Evolutionary conservation across 1,139 yeast species (phyloP).

Genomic region (Diutina ranongensis): DNA sequence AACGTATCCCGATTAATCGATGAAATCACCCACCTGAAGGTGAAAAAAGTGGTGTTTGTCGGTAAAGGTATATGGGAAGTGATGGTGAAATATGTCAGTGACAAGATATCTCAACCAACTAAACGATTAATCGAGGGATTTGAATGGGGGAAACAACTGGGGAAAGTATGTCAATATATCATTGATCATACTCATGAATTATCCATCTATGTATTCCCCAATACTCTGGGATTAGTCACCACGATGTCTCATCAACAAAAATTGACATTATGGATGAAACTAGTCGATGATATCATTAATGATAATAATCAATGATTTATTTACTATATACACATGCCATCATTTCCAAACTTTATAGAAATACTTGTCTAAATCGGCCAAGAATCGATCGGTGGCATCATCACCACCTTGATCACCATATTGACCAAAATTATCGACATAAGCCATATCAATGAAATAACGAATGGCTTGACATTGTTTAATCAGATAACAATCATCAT

Average conservation of each 20-base stretch:
- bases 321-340: neutral
- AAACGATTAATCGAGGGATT: constrained; percentile 13
- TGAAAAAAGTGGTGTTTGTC: constrained; percentile 42
- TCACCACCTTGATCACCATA: constrained; percentile 24
- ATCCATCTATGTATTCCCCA: constrained; percentile 49
- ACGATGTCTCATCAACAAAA: constrained; percentile 34
- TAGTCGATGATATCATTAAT: constrained; percentile 13
- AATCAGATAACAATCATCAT: constrained; percentile 27
- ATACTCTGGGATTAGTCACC: constrained; percentile 69
- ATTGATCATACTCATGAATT: constrained; percentile 7
- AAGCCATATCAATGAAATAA: constrained; percentile 24
- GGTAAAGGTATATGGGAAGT: constrained; percentile 80
- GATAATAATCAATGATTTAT: neutral
- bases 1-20: constrained; percentile 43
- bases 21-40: constrained; percentile 28
- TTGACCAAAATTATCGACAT: constrained; percentile 28
- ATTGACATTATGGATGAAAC: constrained; percentile 34
- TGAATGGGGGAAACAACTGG: constrained; percentile 43
- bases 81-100: constrained; percentile 21
- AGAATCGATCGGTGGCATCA: constrained; percentile 17
- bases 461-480: constrained; percentile 32
- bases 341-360: constrained; percentile 28
- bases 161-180: constrained; percentile 10
- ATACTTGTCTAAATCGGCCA: constrained; percentile 21
- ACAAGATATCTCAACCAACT: constrained; percentile 16